These are phyloP conservation scores for Quercus lobata DNA, from an alignment of 331 rosid species.

Conservation along the genomic window DNA sequence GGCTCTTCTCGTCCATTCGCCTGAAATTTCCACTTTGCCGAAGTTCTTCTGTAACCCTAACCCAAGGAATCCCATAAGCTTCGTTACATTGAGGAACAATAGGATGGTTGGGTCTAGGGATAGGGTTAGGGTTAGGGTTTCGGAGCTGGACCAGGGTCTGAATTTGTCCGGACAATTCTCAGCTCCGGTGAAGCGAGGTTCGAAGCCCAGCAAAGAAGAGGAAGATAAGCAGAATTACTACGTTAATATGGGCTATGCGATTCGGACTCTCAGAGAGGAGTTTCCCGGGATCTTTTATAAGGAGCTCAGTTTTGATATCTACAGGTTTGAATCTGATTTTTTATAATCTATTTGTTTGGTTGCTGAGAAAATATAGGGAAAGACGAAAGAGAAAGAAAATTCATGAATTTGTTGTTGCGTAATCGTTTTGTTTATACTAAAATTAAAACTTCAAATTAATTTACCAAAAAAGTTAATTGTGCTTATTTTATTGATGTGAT, in stretches of 20 bases:
- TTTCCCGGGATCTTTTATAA: conserved; percentile 66
- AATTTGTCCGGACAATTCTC: conserved; percentile 57
- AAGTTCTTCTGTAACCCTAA: conserved; percentile 33
- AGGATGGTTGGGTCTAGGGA: conserved; percentile 27
- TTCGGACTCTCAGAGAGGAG: conserved; percentile 77
- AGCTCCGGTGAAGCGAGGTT: conserved; percentile 54
- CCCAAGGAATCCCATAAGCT: conserved; percentile 34
- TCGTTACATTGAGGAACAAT: conserved; percentile 24
- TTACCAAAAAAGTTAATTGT: not conserved
- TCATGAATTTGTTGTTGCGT: not conserved
- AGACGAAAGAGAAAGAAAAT: not conserved
- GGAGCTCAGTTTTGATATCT: conserved; percentile 70
- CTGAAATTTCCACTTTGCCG: conserved; percentile 30
- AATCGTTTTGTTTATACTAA: not conserved
- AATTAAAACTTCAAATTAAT: not conserved
- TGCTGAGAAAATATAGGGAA: not conserved
- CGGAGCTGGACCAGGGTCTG: conserved; percentile 31
- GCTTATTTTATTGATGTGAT: not conserved
- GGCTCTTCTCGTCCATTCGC: conserved; percentile 59
- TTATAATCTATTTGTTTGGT: not conserved
- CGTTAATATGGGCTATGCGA: conserved; percentile 81
- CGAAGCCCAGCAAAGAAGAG: conserved; percentile 66
- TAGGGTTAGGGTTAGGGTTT: conserved; percentile 24
- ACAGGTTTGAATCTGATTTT: conserved; percentile 42
- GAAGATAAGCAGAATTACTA: conserved; percentile 75